Conservation (phyloP, 495 filamentous ascomycete genomes). For the Neurospora sp. region DNA sequence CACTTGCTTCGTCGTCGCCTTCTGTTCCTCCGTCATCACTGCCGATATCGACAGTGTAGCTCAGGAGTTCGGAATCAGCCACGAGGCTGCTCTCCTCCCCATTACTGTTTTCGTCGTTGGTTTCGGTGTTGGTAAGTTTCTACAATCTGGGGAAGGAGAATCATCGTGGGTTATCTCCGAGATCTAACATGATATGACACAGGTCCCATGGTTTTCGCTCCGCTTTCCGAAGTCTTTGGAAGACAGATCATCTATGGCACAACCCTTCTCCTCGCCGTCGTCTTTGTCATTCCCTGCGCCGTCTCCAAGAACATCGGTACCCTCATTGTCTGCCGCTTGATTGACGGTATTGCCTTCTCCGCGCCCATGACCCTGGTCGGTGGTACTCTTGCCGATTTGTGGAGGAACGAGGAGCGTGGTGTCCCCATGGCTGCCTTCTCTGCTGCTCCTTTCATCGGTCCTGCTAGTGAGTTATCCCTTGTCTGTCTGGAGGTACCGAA, state of each 20-base stretch:
- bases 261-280: conserved; percentile 53
- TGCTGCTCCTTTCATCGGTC: conserved; percentile 68
- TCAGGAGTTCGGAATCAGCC: conserved; percentile 49
- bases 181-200: background rate
- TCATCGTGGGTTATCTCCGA: background rate
- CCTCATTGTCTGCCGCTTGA: conserved; percentile 58
- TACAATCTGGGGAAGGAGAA: background rate
- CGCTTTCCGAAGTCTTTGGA: conserved; percentile 62
- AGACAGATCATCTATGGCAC: conserved; percentile 55
- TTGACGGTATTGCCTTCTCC: conserved; percentile 74
- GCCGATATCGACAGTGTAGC: conserved; percentile 52
- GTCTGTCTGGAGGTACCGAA: background rate
- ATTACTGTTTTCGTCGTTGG: conserved; percentile 71
- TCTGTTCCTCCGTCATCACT: conserved; percentile 55
- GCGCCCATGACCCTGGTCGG: conserved; percentile 79
- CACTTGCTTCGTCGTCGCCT: conserved; percentile 56
- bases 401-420: conserved; percentile 71
- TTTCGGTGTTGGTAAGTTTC: conserved; percentile 52
- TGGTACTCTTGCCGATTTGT: conserved; percentile 70
- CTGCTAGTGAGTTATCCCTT: conserved; percentile 40
- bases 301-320: conserved; percentile 65
- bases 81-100: conserved; percentile 55
- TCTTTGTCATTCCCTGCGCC: conserved; percentile 71
- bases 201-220: conserved; percentile 70
- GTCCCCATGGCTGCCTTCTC: conserved; percentile 81